A percentile compares a stretch with the other conserved stretches of the same genome.
Conservation (phyloP, 345 rosid genomes). For the Ceriops decandra region DNA sequence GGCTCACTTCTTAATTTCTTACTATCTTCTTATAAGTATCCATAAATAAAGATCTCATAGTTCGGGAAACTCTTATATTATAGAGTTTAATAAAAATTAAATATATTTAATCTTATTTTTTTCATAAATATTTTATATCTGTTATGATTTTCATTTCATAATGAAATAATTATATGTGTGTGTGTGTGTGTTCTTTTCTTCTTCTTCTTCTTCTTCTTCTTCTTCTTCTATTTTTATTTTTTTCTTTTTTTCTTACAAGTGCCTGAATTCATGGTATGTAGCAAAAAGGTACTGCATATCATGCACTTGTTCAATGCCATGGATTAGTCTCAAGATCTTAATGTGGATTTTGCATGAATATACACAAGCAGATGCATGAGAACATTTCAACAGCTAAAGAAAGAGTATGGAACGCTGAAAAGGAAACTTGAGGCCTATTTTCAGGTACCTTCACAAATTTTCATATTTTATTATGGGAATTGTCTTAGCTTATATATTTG, state of each 20-base stretch:
- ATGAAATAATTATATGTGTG: too few species aligned
- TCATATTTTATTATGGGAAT: not conserved
- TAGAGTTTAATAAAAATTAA: too few species aligned
- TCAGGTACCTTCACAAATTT: conserved; percentile 40
- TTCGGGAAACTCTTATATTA: too few species aligned
- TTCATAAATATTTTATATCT: too few species aligned
- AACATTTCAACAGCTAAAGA: conserved; percentile 79
- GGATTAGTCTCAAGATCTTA: not conserved
- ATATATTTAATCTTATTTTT: too few species aligned
- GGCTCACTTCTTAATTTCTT: conserved; percentile 1
- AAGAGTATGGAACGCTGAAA: conserved; percentile 66
- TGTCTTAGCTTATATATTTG: not conserved
- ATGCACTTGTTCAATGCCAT: not conserved
- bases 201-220: too few species aligned
- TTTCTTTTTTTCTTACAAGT: too few species aligned
- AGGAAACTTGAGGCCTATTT: conserved; percentile 84
- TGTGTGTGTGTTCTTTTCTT: too few species aligned
- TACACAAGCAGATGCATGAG: conserved; percentile 49
- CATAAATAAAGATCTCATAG: too few species aligned
- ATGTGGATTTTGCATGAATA: conserved; percentile 2
- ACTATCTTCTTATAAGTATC: not conserved
- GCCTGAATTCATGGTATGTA: too few species aligned
- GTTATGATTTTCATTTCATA: too few species aligned
- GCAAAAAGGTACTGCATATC: not conserved
- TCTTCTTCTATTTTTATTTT: too few species aligned